Evolutionary conservation across 257 asterid genomes (phyloP), one percentile per base, ranked within the genome.

Genomic region (Nicotiana paniculata): DNA sequence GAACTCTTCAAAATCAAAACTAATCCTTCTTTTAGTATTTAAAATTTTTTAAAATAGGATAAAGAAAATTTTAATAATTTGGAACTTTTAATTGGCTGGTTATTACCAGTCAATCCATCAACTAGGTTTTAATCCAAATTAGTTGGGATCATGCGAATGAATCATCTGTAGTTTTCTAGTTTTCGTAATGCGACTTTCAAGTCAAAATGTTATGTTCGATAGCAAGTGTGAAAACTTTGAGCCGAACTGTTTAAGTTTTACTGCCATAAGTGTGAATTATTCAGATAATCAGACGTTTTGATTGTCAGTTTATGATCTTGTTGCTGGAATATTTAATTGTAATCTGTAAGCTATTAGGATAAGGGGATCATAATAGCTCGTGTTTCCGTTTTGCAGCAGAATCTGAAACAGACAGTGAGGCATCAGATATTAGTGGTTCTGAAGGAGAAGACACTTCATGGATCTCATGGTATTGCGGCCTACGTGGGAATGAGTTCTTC

Each of bases 331-430:
- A 65, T 30, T 65, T 65, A 13, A 30, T 65, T 17, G 51, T 70
- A 43, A 70, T 43, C 35, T 35, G 21, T 43, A 12, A 3, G 59
- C 9, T 70, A 32, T 69, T n/a, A 39, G 6, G n/a, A 69, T 10
- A 39, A 39, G n/a, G 32, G 59, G n/a, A 70, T 70, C 78, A 43
- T 70, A 21, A 12, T 21, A 21, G 35, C 32, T 76, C 54, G 46
- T 57, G 12, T 33, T 68, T 82, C 39, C 55, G 32, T 76, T 76
- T 83, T 69, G 46, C 90, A 85, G 84, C 85, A 32, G 90, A 80
- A 84, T 90, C 93, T 6, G 93, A 89, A 83, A 89, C 93, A 17
- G 92, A 88, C 86, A 90, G 91, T 7, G 91, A 90, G 82, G 92
- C 87, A 59, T 90, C 93, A 54, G 90, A 89, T 85, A 88, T 87